Evolutionary conservation across 352 stramenopile genomes (phyloP), one percentile per base, ranked within the genome.

Genomic region (Peronospora belbahrii): DNA sequence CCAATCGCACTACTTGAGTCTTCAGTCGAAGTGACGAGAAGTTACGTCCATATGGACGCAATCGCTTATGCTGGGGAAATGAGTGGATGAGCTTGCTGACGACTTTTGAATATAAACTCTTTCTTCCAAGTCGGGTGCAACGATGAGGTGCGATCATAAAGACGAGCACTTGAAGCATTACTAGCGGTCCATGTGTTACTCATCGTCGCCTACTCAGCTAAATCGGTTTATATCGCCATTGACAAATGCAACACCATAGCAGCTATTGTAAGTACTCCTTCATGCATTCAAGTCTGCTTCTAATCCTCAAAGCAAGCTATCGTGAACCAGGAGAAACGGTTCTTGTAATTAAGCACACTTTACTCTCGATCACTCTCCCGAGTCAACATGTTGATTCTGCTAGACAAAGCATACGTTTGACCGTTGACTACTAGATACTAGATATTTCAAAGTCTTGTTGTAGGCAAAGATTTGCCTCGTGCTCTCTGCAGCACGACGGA

Each of bases 131-230:
- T 32, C 31, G n/a, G 35, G 40, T 41, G 34, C 40, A 50, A 52
- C 38, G 27, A 42, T 41, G 25, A 18, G 11, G 36, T 47, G 40
- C 38, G 49, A 60, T 56, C 50, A 60, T 44, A 56, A 59, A 48
- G 50, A 65, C 49, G 55, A 64, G 49, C 43, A 64, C 9, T 54
- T 56, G 27, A 24, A 4, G 28, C 40, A 52, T 63, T 59, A 56
- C 42, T 48, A 22, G 33, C 49, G 43, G 6, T 17, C 48, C 48
- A 55, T 59, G 48, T 54, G 55, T 59, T 62, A 57, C 10, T 24
- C 28, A 33, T 6, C 19, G 13, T 10, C 19, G 17, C 7, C 18
- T 9, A 39, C 39, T 4, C 20, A 13, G 5, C 22, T 15, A n/a
- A 28, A 28, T 27, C 23, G 23, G 9, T n/a, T n/a, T n/a, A n/a